Conservation (phyloP, 441 rosid species). For the Adansonia gregorii region DNA sequence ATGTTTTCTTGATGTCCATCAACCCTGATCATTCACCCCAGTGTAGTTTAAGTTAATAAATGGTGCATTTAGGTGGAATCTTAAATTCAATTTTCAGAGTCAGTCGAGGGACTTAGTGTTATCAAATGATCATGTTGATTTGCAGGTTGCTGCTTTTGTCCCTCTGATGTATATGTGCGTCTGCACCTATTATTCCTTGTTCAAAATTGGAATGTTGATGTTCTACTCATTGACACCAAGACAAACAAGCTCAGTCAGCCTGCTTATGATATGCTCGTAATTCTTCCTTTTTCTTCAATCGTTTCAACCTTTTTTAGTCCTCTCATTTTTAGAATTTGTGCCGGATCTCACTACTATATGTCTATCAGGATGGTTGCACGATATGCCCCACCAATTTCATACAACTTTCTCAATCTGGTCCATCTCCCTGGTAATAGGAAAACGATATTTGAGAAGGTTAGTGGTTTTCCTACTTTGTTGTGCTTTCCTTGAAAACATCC, state of each 20-base stretch:
- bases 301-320: conserved; percentile 9
- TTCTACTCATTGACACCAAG: conserved; percentile 80
- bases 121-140: conserved; percentile 18
- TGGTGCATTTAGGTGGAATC: conserved; percentile 2
- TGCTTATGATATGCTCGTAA: conserved; percentile 92
- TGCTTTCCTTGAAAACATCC: conserved; percentile 4
- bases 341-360: conserved; percentile 15
- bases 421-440: conserved; percentile 37
- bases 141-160: conserved; percentile 66
- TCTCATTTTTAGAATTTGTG: conserved; percentile 4
- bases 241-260: conserved; percentile 84
- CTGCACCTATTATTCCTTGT: conserved; percentile 80
- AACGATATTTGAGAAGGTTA: conserved; percentile 72
- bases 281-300: conserved; percentile 21
- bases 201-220: conserved; percentile 85
- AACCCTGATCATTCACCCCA: conserved; percentile 1
- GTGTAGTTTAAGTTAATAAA: conserved; percentile 17
- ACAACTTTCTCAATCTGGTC: conserved; percentile 82
- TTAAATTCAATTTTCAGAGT: not conserved
- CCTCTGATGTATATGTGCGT: conserved; percentile 89
- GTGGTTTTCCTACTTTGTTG: conserved; percentile 13
- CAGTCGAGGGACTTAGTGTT: not conserved
- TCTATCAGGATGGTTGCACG: conserved; percentile 79
- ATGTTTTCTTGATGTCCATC: not conserved
- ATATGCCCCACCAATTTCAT: conserved; percentile 82